phyloP scores from a whole-genome alignment of 495 filamentous ascomycete genomes.

The Lasiosphaeris hirsuta region DNA sequence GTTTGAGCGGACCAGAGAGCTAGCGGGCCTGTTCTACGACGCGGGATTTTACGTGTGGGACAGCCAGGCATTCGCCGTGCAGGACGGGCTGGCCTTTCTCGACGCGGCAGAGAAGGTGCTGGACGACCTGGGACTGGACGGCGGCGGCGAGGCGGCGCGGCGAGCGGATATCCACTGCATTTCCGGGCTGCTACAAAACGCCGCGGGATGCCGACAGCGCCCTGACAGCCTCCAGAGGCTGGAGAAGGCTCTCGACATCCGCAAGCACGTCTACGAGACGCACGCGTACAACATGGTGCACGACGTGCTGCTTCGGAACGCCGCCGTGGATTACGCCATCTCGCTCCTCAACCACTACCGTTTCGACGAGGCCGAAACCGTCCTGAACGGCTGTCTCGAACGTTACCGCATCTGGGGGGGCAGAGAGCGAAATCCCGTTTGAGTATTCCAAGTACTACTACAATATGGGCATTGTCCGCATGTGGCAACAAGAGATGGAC shows the following conservation, averaged over 20 bases:
- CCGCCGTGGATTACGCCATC: constrained; percentile 19
- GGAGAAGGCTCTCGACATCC: constrained; percentile 2
- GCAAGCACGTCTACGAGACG: neutral
- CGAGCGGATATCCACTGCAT: constrained; percentile 22
- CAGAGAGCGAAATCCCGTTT: constrained; percentile 17
- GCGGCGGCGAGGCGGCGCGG: too few species aligned
- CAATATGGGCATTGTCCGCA: constrained; percentile 20
- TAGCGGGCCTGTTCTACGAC: constrained; percentile 25
- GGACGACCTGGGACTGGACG: too few species aligned
- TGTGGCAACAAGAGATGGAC: constrained; percentile 17
- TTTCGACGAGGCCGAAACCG: constrained; percentile 18
- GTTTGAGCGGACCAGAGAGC: constrained; percentile 1
- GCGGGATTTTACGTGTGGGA: constrained; percentile 25
- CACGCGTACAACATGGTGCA: neutral
- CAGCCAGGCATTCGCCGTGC: constrained; percentile 5
- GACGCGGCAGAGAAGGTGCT: constrained; percentile 18
- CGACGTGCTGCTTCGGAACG: constrained; percentile 20
- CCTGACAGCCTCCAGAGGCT: constrained; percentile 8
- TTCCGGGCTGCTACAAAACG: constrained; percentile 16
- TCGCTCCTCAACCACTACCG: constrained; percentile 18
- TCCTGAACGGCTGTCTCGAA: constrained; percentile 15
- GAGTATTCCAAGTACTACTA: constrained; percentile 30
- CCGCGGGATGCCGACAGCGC: constrained; percentile 13
- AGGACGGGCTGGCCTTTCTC: constrained; percentile 20
- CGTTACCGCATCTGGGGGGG: constrained; percentile 20